phyloP scores from a whole-genome alignment of 345 rosid species.

The Nephelium lappaceum region DNA sequence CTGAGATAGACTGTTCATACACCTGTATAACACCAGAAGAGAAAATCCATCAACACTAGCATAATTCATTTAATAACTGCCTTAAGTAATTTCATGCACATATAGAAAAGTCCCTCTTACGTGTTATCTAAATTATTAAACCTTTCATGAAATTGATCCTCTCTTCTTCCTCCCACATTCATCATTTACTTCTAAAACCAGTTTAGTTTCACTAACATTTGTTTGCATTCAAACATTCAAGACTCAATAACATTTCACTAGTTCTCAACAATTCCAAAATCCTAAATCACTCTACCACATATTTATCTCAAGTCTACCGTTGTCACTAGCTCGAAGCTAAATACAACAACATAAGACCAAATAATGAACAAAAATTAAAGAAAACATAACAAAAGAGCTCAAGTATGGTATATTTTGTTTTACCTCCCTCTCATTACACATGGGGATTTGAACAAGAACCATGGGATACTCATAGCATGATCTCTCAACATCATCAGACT shows the following conservation, averaged over 20 bases:
- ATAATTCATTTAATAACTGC: neutral
- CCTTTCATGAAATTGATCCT: neutral
- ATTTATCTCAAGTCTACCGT: conserved; percentile 11
- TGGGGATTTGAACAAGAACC: conserved; percentile 92
- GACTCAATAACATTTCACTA: conserved; percentile 2
- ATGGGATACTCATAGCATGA: conserved; percentile 56
- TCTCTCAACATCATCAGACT: conserved; percentile 58
- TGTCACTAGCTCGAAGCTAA: neutral
- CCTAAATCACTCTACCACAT: neutral
- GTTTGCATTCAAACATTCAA: neutral
- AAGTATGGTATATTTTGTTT: neutral
- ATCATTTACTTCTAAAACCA: neutral
- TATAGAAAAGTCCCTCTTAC: neutral
- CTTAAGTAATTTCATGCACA: conserved; percentile 1
- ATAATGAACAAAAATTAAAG: neutral
- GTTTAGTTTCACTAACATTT: neutral
- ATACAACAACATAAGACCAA: neutral
- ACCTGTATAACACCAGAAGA: conserved; percentile 46
- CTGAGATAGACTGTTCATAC: conserved; percentile 79
- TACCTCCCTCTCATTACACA: conserved; percentile 87
- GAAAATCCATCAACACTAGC: conserved; percentile 17
- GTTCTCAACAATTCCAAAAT: neutral
- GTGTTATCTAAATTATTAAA: neutral
- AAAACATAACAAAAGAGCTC: neutral
- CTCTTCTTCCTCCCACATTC: neutral